These are phyloP conservation scores for Conringia planisiliqua DNA, from an alignment of 345 rosid species.

Conservation along the genomic window DNA sequence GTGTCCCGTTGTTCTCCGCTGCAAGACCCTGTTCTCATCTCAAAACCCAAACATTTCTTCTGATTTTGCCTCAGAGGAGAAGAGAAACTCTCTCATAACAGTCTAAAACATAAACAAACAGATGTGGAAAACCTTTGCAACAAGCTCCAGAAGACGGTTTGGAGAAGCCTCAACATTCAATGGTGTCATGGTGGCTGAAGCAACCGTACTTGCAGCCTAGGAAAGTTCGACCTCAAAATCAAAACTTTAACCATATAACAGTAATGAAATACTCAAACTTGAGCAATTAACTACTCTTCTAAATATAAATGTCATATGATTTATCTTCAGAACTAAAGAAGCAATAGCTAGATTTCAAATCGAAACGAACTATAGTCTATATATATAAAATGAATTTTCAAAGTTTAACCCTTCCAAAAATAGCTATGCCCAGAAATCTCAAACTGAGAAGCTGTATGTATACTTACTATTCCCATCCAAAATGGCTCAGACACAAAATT, in stretches of 20 bases:
- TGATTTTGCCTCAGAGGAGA: not conserved
- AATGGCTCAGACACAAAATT: not conserved
- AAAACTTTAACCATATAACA: conserved; percentile 1
- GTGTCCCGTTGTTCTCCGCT: conserved; percentile 62
- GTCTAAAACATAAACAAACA: not conserved
- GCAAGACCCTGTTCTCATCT: conserved; percentile 76
- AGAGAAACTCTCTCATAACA: not conserved
- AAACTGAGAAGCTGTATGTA: not conserved
- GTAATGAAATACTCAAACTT: not conserved
- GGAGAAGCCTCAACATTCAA: conserved; percentile 61
- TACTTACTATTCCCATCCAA: not conserved
- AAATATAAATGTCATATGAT: not conserved
- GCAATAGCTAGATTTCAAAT: not conserved
- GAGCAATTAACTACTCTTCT: conserved; percentile 2
- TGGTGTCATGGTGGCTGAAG: conserved; percentile 80
- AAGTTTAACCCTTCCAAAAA: conserved; percentile 2
- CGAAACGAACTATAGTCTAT: not conserved
- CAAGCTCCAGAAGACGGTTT: conserved; percentile 71
- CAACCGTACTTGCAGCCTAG: conserved; percentile 77
- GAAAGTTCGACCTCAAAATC: conserved; percentile 21
- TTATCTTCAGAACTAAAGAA: not conserved
- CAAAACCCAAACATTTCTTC: conserved; percentile 28
- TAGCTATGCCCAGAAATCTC: not conserved
- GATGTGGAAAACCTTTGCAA: conserved; percentile 57
- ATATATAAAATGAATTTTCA: not conserved